Percentiles rank a stretch among this genome's conserved stretches.
Evolutionary conservation across 2,329 filamentous ascomycete species (phyloP).

Genomic region (Hymenoscyphus fraxineus): DNA sequence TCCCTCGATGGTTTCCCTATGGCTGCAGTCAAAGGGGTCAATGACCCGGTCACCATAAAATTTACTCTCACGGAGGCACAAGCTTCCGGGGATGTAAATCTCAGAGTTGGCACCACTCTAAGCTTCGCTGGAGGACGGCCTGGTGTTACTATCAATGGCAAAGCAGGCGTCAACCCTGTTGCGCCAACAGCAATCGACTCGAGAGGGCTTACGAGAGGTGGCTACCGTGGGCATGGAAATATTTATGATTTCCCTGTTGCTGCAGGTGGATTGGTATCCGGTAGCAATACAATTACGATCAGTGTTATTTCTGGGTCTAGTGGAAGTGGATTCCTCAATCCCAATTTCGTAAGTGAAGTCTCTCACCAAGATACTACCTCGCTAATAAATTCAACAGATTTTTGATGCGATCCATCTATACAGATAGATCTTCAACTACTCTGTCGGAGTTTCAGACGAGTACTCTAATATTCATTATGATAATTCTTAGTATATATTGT

Average conservation of each 20-base stretch:
- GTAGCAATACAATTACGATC: slow-evolving; percentile 61
- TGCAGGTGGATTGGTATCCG: slow-evolving; percentile 54
- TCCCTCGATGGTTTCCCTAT: slow-evolving; percentile 55
- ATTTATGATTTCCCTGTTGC: slow-evolving; percentile 61
- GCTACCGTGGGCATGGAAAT: slow-evolving; percentile 61
- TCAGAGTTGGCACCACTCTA: slow-evolving; percentile 63
- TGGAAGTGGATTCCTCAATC: slow-evolving; percentile 52
- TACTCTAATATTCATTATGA: not conserved
- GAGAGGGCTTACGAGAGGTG: slow-evolving; percentile 61
- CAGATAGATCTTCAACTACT: not conserved
- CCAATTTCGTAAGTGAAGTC: slow-evolving; percentile 47
- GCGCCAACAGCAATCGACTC: slow-evolving; percentile 62
- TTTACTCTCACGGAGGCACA: slow-evolving; percentile 49
- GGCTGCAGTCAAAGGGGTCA: slow-evolving; percentile 60
- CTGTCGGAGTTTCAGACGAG: not conserved
- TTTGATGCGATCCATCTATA: not conserved
- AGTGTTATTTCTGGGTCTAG: slow-evolving; percentile 55
- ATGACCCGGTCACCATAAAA: slow-evolving; percentile 57
- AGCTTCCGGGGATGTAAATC: slow-evolving; percentile 50
- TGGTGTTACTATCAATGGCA: slow-evolving; percentile 53
- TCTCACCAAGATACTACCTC: not conserved
- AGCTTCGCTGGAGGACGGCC: slow-evolving; percentile 58
- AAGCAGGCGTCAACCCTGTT: slow-evolving; percentile 44
- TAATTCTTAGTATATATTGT: not conserved
- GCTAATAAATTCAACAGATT: not conserved